Base-by-base conservation (phyloP, 805 yeast species). In the Wickerhamomyces ciferrii region DNA sequence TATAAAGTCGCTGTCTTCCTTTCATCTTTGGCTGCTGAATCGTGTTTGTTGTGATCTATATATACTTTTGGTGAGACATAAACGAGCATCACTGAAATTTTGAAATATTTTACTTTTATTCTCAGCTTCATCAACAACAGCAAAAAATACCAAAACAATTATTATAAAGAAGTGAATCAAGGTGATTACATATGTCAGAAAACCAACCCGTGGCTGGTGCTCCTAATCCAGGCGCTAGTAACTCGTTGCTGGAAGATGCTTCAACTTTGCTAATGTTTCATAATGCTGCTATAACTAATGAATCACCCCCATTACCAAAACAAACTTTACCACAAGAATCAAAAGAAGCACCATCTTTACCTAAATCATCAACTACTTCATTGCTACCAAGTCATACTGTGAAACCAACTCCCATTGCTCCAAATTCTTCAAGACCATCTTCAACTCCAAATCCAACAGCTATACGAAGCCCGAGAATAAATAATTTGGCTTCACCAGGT, bases 181-280 rank as follows among this genome's bases (percentile, higher is more conserved):
- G 35, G 35, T 32, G 35, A 32, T 14, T 10, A 17, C 43, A 41
- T 15, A 29, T 29, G 21, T 21, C 44, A 23, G 24, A 42, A 15
- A 13, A 23, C 11, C 39, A 31, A 31, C 35, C 34, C 18, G 39
- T 5, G 4, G 19, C 18, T 18, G 27, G 15, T 7, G 32, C 39
- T 19, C 37, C 47, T 21, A 27, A 27, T 27, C 15, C 38, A 18
- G 38, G 20, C 14, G 6, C 43, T n/a, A 17, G 27, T 13, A 14
- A 21, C 1, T 65, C 74, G 2, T 49, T 69, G 7, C 62, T 79
- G 11, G 81, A 79, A 52, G 84, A 80, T 64, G 84, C 86, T 1
- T 77, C 83, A 17, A 77, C 84, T 20, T 63, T 80, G 41, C 65
- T 80, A 45, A 74, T 79, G 83, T 78, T 80, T 57, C 82, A 83